phyloP scores from a whole-genome alignment of 1,284 basidiomycete species.

The Dichomitus squalens region DNA sequence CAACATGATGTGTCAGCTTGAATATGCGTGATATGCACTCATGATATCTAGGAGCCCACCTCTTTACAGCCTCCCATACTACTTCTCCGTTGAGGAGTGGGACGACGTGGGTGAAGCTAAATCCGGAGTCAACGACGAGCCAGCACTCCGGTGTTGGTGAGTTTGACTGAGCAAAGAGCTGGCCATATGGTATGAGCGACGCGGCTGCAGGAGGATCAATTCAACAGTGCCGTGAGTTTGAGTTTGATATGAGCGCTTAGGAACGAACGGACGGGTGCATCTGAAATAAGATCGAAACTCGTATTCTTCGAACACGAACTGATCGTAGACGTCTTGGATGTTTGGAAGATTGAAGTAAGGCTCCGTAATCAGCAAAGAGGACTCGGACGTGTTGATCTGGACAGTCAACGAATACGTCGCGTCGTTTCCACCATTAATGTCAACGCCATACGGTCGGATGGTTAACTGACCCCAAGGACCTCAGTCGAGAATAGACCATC shows the following conservation, averaged over 20 bases:
- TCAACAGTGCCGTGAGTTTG: conserved; percentile 15
- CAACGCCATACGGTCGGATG: neutral
- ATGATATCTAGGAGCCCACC: conserved; percentile 48
- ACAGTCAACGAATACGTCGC: neutral
- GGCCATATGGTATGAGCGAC: conserved; percentile 72
- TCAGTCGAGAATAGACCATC: conserved; percentile 80
- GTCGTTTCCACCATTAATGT: neutral
- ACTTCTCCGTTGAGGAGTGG: conserved; percentile 81
- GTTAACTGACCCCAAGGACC: conserved; percentile 60
- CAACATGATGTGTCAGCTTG: conserved; percentile 2
- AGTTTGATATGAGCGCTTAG: conserved; percentile 19
- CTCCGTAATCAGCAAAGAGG: conserved; percentile 86
- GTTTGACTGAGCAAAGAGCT: conserved; percentile 53
- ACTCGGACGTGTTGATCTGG: conserved; percentile 74
- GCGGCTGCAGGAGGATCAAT: conserved; percentile 56
- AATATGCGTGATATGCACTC: neutral
- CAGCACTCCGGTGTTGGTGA: conserved; percentile 72
- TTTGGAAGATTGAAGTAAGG: conserved; percentile 93
- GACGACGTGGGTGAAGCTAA: conserved; percentile 90
- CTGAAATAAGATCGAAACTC: conserved; percentile 86
- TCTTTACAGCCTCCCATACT: conserved; percentile 78
- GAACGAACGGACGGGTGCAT: conserved; percentile 66
- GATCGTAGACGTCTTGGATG: conserved; percentile 89
- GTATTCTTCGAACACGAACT: conserved; percentile 96
- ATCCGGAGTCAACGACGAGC: conserved; percentile 87